These are phyloP conservation scores for Boletus vermiculosoides DNA, from an alignment of 768 basidiomycete genomes.

Conservation along the genomic window DNA sequence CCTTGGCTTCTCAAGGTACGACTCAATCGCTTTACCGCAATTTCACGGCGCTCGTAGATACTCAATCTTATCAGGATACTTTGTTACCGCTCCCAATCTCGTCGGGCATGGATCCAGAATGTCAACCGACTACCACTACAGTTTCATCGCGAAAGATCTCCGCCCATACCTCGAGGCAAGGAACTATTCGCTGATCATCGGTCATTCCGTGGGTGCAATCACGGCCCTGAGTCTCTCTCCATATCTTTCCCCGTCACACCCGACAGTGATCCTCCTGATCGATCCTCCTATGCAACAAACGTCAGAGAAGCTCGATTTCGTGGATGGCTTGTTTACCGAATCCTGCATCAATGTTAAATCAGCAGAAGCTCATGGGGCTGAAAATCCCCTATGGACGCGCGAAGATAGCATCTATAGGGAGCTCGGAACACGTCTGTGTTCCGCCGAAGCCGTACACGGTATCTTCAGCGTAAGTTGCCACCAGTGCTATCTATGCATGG, in stretches of 20 bases:
- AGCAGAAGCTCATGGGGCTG: too few species aligned
- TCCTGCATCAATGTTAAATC: too few species aligned
- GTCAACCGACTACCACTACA: slow-evolving; percentile 12
- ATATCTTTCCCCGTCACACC: slow-evolving; percentile 2
- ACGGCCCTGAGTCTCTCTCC: slow-evolving; percentile 8
- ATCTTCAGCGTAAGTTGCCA: slow-evolving; percentile 3
- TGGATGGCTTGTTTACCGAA: too few species aligned
- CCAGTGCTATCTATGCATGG: neutral
- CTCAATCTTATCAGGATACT: slow-evolving; percentile 14
- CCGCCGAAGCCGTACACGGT: neutral
- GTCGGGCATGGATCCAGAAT: slow-evolving; percentile 16
- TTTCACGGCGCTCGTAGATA: neutral
- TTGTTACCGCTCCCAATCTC: slow-evolving; percentile 25
- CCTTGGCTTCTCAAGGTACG: slow-evolving; percentile 19
- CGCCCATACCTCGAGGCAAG: slow-evolving; percentile 15
- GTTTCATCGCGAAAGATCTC: slow-evolving; percentile 16
- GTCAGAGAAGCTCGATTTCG: too few species aligned
- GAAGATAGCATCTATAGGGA: slow-evolving; percentile 7
- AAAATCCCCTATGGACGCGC: too few species aligned
- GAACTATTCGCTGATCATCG: slow-evolving; percentile 16
- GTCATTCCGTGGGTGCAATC: slow-evolving; percentile 19
- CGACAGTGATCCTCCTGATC: slow-evolving; percentile 18
- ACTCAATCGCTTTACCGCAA: neutral
- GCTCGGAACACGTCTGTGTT: slow-evolving; percentile 11
- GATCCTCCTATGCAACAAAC: too few species aligned